Evolutionary conservation across 441 rosid genomes (phyloP), one percentile per base, ranked within the genome.

Genomic region (Eruca vesicaria): DNA sequence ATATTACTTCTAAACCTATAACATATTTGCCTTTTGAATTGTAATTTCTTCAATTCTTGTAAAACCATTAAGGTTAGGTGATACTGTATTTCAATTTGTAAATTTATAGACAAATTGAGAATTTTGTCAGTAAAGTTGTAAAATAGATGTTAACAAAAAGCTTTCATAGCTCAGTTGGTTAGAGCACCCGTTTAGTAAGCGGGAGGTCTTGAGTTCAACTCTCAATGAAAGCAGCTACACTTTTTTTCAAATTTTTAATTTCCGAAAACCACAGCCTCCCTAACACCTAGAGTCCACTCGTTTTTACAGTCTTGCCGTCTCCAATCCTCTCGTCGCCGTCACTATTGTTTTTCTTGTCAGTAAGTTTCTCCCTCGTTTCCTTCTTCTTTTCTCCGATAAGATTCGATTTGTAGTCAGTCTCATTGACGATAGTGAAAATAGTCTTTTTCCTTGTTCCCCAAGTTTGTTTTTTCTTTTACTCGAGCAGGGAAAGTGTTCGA

Each of bases 121-220:
- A 23, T 23, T 3, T 23, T 23, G 28, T 23, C 28, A 23, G 3
- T 23, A 23, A 23, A 23, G 28, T 23, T 23, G 28, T 23, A 23
- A n/a, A 26, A 26, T 26, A 26, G 29, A 26, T 1, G 29, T 23
- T 5, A 26, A 26, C 29, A 26, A 0, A 19, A 36, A 0, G 88
- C 84, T 85, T 82, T 82, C 83, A 74, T 87, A 92, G 97, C 97
- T 88, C 97, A 88, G 97, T 85, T 89, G 94, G 97, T 90, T 94
- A 92, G 96, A 92, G 90, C 97, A 90, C 95, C 97, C 86, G 97
- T 87, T 89, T 90, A 88, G 98, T 90, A 89, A 90, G 93, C 94
- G 91, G 96, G 94, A 94, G 98, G 97, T 92, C 94, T 94, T 87
- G 96, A 90, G 98, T 92, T 89, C 89, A 71, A 87, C 90, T 88